Conservation (phyloP, 306 rosid genomes). For the Benincasa hispida region DNA sequence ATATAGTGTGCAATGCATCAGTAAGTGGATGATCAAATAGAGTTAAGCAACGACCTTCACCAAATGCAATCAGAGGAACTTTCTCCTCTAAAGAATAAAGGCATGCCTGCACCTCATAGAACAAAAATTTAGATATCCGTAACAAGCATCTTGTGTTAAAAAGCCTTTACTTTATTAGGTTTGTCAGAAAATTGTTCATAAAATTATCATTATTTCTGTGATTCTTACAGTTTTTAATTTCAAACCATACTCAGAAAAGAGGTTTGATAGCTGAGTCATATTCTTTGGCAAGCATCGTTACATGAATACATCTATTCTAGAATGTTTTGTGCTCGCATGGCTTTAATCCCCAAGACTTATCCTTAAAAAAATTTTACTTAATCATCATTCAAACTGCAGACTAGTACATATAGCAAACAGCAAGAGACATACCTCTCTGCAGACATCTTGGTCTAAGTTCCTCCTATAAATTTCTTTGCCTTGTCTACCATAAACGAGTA, state of each 20-base stretch:
- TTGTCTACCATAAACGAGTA: slow-evolving; percentile 84
- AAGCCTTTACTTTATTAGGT: background rate
- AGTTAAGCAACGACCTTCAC: slow-evolving; percentile 75
- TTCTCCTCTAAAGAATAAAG: slow-evolving; percentile 60
- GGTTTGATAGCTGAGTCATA: background rate
- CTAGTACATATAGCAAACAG: background rate
- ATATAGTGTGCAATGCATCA: slow-evolving; percentile 57
- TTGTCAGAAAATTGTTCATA: background rate
- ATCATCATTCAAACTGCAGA: background rate
- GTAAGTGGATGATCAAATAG: slow-evolving; percentile 69
- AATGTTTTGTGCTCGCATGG: background rate
- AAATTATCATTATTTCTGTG: background rate
- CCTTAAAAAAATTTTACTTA: background rate
- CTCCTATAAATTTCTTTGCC: slow-evolving; percentile 75
- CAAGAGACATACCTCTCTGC: slow-evolving; percentile 57
- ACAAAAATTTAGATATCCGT: background rate
- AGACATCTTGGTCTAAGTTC: slow-evolving; percentile 59
- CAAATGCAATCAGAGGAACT: slow-evolving; percentile 71
- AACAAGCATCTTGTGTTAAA: background rate
- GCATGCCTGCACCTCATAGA: slow-evolving; percentile 48
- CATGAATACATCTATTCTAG: background rate
- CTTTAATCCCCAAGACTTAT: background rate
- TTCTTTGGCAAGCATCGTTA: background rate
- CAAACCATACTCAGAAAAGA: background rate
- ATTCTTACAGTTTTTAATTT: background rate